Percentiles rank a stretch among this genome's conserved stretches.
Evolutionary conservation across 768 basidiomycete species (phyloP).

Genomic region (Lactarius trivialis): DNA sequence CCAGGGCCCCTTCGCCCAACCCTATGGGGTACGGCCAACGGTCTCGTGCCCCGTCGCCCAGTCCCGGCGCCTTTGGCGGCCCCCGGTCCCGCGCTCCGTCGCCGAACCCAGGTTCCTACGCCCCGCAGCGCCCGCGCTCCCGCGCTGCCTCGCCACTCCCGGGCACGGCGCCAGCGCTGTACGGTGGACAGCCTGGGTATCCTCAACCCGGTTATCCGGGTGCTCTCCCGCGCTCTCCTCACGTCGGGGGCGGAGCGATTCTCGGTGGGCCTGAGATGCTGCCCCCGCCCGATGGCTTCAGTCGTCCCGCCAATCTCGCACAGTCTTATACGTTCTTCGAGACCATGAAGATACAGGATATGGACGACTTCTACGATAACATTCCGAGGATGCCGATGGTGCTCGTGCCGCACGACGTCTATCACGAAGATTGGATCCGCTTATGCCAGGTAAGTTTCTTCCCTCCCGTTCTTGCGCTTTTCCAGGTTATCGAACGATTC

Average conservation of each 20-base stretch:
- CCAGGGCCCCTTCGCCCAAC: constrained; percentile 49
- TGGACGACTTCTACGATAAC: constrained; percentile 65
- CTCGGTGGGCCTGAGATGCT: constrained; percentile 24
- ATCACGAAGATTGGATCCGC: constrained; percentile 72
- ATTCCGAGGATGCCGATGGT: constrained; percentile 68
- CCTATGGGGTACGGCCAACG: constrained; percentile 28
- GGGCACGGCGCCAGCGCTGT: constrained; percentile 10
- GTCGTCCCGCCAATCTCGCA: constrained; percentile 60
- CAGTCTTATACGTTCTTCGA: constrained; percentile 66
- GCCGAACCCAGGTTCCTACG: constrained; percentile 2
- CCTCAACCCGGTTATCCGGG: constrained; percentile 5
- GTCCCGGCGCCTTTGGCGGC: constrained; percentile 35
- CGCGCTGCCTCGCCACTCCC: constrained; percentile 19
- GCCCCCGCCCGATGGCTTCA: constrained; percentile 62
- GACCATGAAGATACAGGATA: constrained; percentile 62
- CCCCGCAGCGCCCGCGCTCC: constrained; percentile 19
- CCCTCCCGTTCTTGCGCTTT: not conserved
- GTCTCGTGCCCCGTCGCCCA: constrained; percentile 47
- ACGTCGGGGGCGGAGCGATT: constrained; percentile 8
- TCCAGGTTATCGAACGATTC: not conserved
- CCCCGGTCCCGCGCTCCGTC: constrained; percentile 23
- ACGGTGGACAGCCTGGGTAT: constrained; percentile 19
- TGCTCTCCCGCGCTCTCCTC: constrained; percentile 15
- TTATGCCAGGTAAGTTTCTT: constrained; percentile 57
- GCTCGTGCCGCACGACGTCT: constrained; percentile 70